These are phyloP conservation scores for Acanthamoeba lenticulata DNA, from an alignment of 208 protist genomes.

Conservation along the genomic window DNA sequence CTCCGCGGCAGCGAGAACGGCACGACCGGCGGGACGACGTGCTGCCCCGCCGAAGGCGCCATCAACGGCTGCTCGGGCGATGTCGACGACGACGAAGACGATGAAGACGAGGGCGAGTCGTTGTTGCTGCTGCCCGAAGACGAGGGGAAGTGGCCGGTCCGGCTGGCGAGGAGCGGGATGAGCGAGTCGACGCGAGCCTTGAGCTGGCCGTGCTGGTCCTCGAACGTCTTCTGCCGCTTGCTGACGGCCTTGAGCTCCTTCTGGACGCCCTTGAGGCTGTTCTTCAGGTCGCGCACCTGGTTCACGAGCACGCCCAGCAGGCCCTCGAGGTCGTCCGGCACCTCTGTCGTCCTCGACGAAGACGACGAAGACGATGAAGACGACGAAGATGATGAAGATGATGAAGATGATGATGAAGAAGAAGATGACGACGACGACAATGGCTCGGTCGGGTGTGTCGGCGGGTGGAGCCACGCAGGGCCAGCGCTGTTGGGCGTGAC, in stretches of 20 bases:
- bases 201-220: conserved; percentile 20
- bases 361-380: background rate
- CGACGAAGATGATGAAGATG: background rate
- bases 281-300: conserved; percentile 3
- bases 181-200: background rate
- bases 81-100: background rate
- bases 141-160: background rate
- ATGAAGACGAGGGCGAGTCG: background rate
- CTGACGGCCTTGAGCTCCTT: conserved; percentile 4
- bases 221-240: conserved; percentile 29
- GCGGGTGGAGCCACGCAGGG: too few species aligned
- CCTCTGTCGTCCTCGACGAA: background rate
- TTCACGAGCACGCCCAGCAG: conserved; percentile 9
- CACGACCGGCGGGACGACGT: background rate
- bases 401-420: background rate
- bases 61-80: background rate
- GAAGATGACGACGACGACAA: too few species aligned
- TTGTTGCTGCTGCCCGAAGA: background rate
- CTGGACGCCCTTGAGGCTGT: background rate
- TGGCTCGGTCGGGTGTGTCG: too few species aligned
- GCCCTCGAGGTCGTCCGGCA: background rate
- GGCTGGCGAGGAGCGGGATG: background rate
- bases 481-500: too few species aligned
- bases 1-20: background rate
- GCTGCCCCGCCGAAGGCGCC: background rate